Percentiles rank a stretch among this genome's conserved stretches.
Conservation (phyloP, 1,284 basidiomycete species). For the Austroboletus rostrupii region DNA sequence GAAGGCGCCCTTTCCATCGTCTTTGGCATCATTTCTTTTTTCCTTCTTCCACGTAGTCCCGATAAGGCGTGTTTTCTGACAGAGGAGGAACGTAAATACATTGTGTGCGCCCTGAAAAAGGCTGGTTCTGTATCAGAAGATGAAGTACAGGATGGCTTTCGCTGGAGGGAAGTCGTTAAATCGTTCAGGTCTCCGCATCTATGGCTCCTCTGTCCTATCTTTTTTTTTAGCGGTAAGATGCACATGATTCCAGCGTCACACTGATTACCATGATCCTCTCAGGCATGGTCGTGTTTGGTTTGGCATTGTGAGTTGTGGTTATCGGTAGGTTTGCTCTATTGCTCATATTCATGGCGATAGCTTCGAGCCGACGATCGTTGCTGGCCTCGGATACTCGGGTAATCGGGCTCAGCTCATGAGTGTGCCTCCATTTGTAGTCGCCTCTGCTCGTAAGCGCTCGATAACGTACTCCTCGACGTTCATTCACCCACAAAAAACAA, state of each 20-base stretch:
- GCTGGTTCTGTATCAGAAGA: slow-evolving; percentile 34
- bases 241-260: background rate
- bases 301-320: slow-evolving; percentile 28
- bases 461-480: background rate
- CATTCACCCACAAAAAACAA: background rate
- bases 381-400: slow-evolving; percentile 42
- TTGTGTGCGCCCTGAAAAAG: slow-evolving; percentile 17
- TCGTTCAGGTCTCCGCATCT: slow-evolving; percentile 38
- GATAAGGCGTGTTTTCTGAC: slow-evolving; percentile 39
- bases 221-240: slow-evolving; percentile 28
- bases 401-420: slow-evolving; percentile 46
- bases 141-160: slow-evolving; percentile 31
- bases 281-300: slow-evolving; percentile 39
- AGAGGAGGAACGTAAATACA: slow-evolving; percentile 2
- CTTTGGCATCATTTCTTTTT: slow-evolving; percentile 46
- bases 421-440: slow-evolving; percentile 43
- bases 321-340: background rate
- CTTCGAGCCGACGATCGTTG: slow-evolving; percentile 53
- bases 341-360: slow-evolving; percentile 24
- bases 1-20: slow-evolving; percentile 52
- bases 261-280: slow-evolving; percentile 10
- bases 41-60: slow-evolving; percentile 50
- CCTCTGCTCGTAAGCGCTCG: slow-evolving; percentile 37
- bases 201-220: slow-evolving; percentile 14
- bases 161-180: slow-evolving; percentile 35